A percentile compares a stretch with the other conserved stretches of the same genome.
These are phyloP conservation scores for Cladosporium sp. DNA, from an alignment of 2,329 filamentous ascomycete species.

Conservation along the genomic window DNA sequence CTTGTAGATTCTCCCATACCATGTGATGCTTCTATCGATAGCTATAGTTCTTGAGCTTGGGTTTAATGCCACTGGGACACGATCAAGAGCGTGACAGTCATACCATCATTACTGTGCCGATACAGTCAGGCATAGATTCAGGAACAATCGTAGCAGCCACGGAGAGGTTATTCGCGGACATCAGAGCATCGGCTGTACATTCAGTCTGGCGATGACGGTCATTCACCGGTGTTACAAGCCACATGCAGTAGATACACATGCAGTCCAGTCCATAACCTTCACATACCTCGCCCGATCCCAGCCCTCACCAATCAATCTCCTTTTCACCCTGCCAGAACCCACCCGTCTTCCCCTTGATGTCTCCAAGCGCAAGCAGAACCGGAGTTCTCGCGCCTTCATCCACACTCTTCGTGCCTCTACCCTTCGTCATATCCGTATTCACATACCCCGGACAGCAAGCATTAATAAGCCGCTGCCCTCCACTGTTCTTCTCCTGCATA, in stretches of 20 bases:
- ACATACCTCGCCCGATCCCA: background rate
- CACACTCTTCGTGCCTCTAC: slow-evolving; percentile 31
- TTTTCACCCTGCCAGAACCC: slow-evolving; percentile 34
- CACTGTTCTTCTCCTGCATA: slow-evolving; percentile 24
- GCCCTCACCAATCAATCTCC: slow-evolving; percentile 28
- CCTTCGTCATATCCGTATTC: slow-evolving; percentile 36
- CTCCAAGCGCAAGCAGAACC: slow-evolving; percentile 32
- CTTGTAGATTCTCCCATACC: no score
- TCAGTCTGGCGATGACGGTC: no score
- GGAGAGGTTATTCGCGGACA: background rate
- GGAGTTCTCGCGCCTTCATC: slow-evolving; percentile 34
- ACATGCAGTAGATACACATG: no score
- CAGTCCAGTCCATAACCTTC: no score
- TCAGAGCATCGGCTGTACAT: no score
- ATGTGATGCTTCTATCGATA: no score
- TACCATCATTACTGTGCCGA: background rate
- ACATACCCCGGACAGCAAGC: slow-evolving; percentile 35
- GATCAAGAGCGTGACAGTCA: no score
- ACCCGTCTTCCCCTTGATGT: slow-evolving; percentile 30
- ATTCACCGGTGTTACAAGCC: no score
- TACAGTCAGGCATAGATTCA: background rate
- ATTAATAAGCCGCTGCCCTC: slow-evolving; percentile 29
- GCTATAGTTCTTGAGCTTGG: no score
- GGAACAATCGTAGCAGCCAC: no score
- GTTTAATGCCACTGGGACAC: no score